Evolutionary conservation across 768 basidiomycete species (phyloP).

Genomic region (Zangia roseola): DNA sequence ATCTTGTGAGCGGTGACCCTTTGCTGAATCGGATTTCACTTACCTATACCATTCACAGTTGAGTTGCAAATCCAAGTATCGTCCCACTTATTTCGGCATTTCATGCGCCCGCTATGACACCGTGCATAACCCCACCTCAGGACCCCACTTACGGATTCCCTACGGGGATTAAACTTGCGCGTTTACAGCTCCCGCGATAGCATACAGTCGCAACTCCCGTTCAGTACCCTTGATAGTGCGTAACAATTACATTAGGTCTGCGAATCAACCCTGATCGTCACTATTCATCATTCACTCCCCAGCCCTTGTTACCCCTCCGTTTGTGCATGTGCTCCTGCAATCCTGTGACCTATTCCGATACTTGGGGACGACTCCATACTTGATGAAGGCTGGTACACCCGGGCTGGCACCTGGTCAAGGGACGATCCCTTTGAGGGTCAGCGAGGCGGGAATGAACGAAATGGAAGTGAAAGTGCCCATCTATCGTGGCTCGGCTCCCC

Average conservation of each 20-base stretch:
- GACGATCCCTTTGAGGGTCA: conserved; percentile 37
- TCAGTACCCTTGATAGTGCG: too few relatives aligned
- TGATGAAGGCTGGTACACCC: too few relatives aligned
- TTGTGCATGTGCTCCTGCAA: conserved; percentile 69
- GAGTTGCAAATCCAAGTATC: conserved; percentile 52
- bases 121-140: neutral
- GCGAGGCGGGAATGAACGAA: conserved; percentile 54
- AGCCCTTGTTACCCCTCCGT: conserved; percentile 55
- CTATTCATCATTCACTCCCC: conserved; percentile 59
- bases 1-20: neutral
- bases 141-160: conserved; percentile 58
- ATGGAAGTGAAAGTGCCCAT: conserved; percentile 82
- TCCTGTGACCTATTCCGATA: conserved; percentile 60
- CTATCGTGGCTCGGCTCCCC: conserved; percentile 82
- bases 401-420: too few relatives aligned
- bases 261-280: conserved; percentile 64
- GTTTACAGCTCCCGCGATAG: conserved; percentile 61
- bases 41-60: conserved; percentile 56
- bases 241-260: conserved; percentile 49
- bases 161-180: conserved; percentile 73
- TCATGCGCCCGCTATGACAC: neutral
- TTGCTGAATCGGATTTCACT: neutral
- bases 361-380: conserved; percentile 63
- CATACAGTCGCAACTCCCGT: conserved; percentile 37
- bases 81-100: conserved; percentile 40